Percentiles rank a stretch among this genome's conserved stretches.
Conservation (phyloP, 441 rosid species). For the Metrosideros polymorpha region DNA sequence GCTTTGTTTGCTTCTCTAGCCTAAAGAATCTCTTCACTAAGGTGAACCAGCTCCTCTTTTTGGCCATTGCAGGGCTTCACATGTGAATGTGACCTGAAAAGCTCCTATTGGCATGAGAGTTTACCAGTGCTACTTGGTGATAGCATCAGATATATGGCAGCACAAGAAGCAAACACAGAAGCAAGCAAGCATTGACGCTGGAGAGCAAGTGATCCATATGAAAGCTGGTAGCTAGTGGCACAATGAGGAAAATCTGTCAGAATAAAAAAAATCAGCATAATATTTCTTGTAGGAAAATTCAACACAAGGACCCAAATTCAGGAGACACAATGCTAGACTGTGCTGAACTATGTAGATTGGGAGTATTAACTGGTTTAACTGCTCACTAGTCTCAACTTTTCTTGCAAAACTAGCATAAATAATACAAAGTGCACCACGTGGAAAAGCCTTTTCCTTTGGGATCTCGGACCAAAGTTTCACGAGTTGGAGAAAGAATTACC, state of each 20-base stretch:
- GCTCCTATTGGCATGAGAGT: neutral
- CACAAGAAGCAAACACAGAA: neutral
- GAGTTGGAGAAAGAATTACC: constrained; percentile 12
- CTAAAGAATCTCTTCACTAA: constrained; percentile 52
- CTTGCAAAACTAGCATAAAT: constrained; percentile 7
- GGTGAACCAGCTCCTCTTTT: constrained; percentile 68
- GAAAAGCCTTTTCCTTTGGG: constrained; percentile 10
- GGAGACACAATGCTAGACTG: neutral
- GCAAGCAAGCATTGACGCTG: neutral
- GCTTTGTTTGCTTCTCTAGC: constrained; percentile 32
- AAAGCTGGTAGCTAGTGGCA: neutral
- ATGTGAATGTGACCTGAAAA: neutral
- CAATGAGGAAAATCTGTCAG: neutral
- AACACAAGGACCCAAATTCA: neutral
- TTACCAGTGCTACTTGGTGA: neutral
- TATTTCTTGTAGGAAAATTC: neutral
- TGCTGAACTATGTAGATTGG: neutral
- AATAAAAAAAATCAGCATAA: neutral
- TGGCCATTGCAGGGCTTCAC: constrained; percentile 40
- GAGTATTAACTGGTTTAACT: neutral
- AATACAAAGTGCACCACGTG: constrained; percentile 13
- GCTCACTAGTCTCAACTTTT: constrained; percentile 13
- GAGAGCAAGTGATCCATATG: neutral
- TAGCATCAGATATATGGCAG: neutral
- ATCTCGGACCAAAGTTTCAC: neutral